Evolutionary conservation across 768 basidiomycete genomes (phyloP), one percentile per base, ranked within the genome.

Genomic region (Podaxis sp.): DNA sequence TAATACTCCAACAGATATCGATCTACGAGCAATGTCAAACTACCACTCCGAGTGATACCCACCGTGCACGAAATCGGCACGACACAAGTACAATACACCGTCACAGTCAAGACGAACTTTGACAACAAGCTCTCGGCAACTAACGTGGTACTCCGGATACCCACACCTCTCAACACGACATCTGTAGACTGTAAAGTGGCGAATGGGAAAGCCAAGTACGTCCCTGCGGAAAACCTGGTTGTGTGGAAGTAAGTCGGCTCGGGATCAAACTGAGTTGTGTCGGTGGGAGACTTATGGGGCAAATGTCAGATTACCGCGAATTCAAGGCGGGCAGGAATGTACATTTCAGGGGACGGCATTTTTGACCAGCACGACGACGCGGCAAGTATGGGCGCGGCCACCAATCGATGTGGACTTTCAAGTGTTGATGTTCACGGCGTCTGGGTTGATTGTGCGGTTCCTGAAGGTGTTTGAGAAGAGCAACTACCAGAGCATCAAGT

Each of bases 371-470:
- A 96, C 95, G 36, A 99, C 97, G 0, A 84, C 87, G 63, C 88
- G 95, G 37, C 95, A 98, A 82, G 89, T 96, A 3, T 99, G 97
- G 97, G 95, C 96, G 2, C 82, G 97, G 59, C 97, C 97, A 17
- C 97, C 97, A 6, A 99, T 99, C 70, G 93, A 96, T 67, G 89
- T 99, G 66, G 97, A 99, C 74, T 99, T 99, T 77, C 95, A 96
- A 78, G 97, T 99, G 62, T 82, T 99, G 68, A 99, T 99, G 97
- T 94, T 99, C 76, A 99, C 97, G 0, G 84, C 97, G 11, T 98
- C 96, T 11, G 97, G 97, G 1, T 74, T 99, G 69, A 90, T 96
- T 56, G 97, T 99, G 48, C 86, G 96, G 58, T 99, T 98, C 83
- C 77, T 99, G 71, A 99, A 98, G 74, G 96, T 99, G 17, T 99